phyloP scores from a whole-genome alignment of 495 filamentous ascomycete genomes.

The Tuber brumale region DNA sequence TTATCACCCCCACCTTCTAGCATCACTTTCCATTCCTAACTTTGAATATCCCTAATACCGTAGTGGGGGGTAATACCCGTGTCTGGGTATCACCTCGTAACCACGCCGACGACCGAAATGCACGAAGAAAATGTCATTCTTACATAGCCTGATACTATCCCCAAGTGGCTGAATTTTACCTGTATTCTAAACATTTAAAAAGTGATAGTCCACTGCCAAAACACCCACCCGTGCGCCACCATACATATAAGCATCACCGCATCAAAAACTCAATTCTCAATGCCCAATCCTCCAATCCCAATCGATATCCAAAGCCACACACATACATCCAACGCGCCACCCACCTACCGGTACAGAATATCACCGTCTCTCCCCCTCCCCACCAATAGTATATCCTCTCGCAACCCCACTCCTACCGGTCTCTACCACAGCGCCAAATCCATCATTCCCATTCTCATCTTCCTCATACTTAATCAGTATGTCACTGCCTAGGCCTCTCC shows the following conservation, averaged over 20 bases:
- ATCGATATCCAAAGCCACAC: not conserved
- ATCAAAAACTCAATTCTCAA: not conserved
- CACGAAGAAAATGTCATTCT: not conserved
- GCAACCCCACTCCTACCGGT: conserved; percentile 85
- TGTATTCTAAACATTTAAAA: not conserved
- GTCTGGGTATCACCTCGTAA: not conserved
- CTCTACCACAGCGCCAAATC: conserved; percentile 56
- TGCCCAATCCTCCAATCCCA: not conserved
- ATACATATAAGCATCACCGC: not conserved
- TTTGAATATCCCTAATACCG: not conserved
- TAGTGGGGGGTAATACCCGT: not conserved
- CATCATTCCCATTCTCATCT: conserved; percentile 37
- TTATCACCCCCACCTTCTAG: not conserved
- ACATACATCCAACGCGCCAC: not conserved
- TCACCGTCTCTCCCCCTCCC: conserved; percentile 37
- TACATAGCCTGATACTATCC: no score
- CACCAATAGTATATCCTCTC: conserved; percentile 77
- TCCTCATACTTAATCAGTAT: conserved; percentile 64
- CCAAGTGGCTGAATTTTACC: not conserved
- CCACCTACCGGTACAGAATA: not conserved
- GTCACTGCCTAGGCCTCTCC: conserved; percentile 88
- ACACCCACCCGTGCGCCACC: not conserved
- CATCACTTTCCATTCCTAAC: not conserved
- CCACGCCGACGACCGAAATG: not conserved
- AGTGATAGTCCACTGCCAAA: not conserved